Evolutionary conservation across 768 basidiomycete species (phyloP).

Genomic region (Leccinum aurantiacum): DNA sequence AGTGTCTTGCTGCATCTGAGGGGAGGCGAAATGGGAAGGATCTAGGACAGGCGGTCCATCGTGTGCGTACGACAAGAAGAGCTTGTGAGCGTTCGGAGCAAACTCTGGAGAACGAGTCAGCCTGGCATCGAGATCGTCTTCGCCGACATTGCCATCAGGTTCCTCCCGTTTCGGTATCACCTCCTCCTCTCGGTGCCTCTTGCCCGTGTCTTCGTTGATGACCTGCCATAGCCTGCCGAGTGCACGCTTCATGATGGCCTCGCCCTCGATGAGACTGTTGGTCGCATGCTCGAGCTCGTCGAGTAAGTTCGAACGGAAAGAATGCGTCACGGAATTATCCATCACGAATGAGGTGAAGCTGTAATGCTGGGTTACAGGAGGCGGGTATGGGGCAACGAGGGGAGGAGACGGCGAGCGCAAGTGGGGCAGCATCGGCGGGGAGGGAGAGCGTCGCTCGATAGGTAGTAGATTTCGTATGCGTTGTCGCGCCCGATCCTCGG

Average conservation of each 20-base stretch:
- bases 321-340: constrained; percentile 80
- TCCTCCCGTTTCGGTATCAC: constrained; percentile 69
- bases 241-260: constrained; percentile 68
- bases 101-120: constrained; percentile 66
- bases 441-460: constrained; percentile 58
- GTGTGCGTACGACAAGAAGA: constrained; percentile 59
- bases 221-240: constrained; percentile 81
- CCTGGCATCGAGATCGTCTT: constrained; percentile 40
- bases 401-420: constrained; percentile 79
- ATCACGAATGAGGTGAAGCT: constrained; percentile 83
- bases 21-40: constrained; percentile 61
- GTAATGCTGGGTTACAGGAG: constrained; percentile 64
- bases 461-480: constrained; percentile 71
- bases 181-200: constrained; percentile 33
- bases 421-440: constrained; percentile 73
- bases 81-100: constrained; percentile 61
- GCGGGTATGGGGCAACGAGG: constrained; percentile 70
- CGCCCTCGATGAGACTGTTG: constrained; percentile 82
- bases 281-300: constrained; percentile 82
- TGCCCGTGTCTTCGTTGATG: constrained; percentile 67
- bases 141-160: constrained; percentile 53
- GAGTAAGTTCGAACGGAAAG: constrained; percentile 75
- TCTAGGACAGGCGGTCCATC: constrained; percentile 50
- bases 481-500: constrained; percentile 82
- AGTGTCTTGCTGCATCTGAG: constrained; percentile 65